Evolutionary conservation across 2,329 filamentous ascomycete genomes (phyloP), one percentile per base, ranked within the genome.

Genomic region (Aspergillus eucalypticola): DNA sequence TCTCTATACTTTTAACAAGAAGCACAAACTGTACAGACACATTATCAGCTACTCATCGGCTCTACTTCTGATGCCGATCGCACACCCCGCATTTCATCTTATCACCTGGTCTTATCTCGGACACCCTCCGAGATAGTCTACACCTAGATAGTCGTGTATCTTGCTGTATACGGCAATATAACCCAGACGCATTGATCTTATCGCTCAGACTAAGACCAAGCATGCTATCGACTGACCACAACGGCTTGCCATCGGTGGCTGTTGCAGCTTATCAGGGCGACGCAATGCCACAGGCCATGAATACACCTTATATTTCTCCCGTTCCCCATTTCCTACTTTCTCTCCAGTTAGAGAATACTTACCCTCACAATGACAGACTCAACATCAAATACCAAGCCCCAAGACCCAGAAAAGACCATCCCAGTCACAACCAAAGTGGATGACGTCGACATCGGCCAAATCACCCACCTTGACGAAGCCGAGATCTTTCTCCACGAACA

Each of bases 401-500:
- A n/a, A n/a, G 50, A 52, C 19, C 29, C 19, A 38, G 50, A 39
- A 10, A 39, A 52, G 11, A 15, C 21, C 29, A 8, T 38, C 23
- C 19, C 29, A 3, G 7, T 38, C 13, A 23, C 25, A 4, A 38
- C 50, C 2, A 52, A 52, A 39, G 29, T 32, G 8, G 57, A 54
- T 8, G 69, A 71, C 38, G 42, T 69, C 1, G 66, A 70, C 53
- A 17, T 63, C 10, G 68, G 71, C 13, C 61, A 60, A 8, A 60
- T 70, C 23, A 60, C 65, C 7, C 74, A 79, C 29, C 76, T 83
- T 15, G 82, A 84, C 64, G 78, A 80, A 58, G 79, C 78, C 3
- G 81, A 80, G 51, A 64, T 80, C 32, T 84, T 83, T 61, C 75
- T 84, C 0, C 75, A 75, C n/a, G 72, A 83, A 51, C 74, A 84